Conservation (phyloP, 1,139 yeast species). For the Spathaspora sp. region DNA sequence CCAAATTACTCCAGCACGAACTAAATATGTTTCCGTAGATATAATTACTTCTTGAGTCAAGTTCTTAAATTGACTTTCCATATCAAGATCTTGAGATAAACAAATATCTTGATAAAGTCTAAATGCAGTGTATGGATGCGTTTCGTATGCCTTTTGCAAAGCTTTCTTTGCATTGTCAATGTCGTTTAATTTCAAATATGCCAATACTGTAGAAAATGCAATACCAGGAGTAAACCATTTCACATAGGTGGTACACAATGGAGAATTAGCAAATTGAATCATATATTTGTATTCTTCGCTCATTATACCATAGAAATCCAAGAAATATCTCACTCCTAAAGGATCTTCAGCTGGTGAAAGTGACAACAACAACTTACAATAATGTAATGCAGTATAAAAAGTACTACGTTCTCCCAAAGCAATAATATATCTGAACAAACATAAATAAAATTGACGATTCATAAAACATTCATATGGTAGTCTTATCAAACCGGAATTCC, state of each 20-base stretch:
- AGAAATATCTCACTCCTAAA: conserved; percentile 75
- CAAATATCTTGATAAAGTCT: conserved; percentile 47
- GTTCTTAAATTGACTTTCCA: conserved; percentile 21
- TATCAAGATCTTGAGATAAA: conserved; percentile 14
- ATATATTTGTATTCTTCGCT: conserved; percentile 66
- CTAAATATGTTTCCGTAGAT: conserved; percentile 51
- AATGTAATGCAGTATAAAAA: conserved; percentile 71
- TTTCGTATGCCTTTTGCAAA: conserved; percentile 49
- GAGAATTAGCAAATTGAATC: conserved; percentile 53
- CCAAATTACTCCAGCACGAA: conserved; percentile 52
- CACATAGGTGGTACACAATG: conserved; percentile 54
- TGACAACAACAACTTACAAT: conserved; percentile 67
- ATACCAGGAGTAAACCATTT: conserved; percentile 78
- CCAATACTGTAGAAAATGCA: conserved; percentile 65
- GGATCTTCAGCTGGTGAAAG: conserved; percentile 83
- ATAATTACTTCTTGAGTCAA: conserved; percentile 28
- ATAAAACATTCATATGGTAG: conserved; percentile 74
- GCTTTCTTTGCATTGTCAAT: conserved; percentile 44
- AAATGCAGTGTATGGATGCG: conserved; percentile 61
- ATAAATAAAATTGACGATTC: conserved; percentile 75
- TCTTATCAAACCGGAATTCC: conserved; percentile 60
- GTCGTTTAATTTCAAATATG: conserved; percentile 46
- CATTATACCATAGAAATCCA: conserved; percentile 75
- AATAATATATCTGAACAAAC: conserved; percentile 69
- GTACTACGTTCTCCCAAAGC: conserved; percentile 78